A percentile compares a stretch with the other conserved stretches of the same genome.
These are phyloP conservation scores for Pichia sp. DNA, from an alignment of 1,139 yeast species.

Conservation along the genomic window DNA sequence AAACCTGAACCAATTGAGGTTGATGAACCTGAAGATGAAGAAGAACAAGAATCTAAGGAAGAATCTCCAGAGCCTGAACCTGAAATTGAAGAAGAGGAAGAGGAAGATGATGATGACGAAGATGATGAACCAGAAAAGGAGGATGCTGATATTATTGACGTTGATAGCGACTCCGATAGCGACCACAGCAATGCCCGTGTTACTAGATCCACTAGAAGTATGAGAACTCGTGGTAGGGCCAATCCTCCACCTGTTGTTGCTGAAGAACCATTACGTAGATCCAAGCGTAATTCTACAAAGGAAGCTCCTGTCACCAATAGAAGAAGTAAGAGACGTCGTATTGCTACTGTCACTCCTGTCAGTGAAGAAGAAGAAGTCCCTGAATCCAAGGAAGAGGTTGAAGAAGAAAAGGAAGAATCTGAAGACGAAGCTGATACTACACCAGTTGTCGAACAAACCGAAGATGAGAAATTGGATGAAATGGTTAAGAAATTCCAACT, in stretches of 20 bases:
- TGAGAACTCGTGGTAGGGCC: not conserved
- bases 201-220: slow-evolving; percentile 6
- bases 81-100: not conserved
- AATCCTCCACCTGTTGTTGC: not conserved
- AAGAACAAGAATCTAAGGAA: too few relatives aligned
- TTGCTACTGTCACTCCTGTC: not conserved
- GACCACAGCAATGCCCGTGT: not conserved
- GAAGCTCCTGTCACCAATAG: not conserved
- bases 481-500: slow-evolving; percentile 7
- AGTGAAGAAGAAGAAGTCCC: slow-evolving; percentile 6
- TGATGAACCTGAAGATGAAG: too few relatives aligned
- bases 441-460: not conserved
- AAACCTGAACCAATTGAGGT: not conserved
- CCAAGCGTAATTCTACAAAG: slow-evolving; percentile 1
- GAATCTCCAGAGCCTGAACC: not conserved
- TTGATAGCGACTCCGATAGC: not conserved
- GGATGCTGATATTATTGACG: not conserved
- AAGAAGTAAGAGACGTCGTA: slow-evolving; percentile 6
- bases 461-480: not conserved
- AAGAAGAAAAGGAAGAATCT: too few relatives aligned
- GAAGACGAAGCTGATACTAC: too few relatives aligned
- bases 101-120: not conserved
- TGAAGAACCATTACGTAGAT: slow-evolving; percentile 1
- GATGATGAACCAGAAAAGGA: slow-evolving; percentile 6
- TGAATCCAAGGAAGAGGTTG: slow-evolving; percentile 2